Conservation (phyloP, 2,329 filamentous ascomycete species). For the Hymenoscyphus infarciens region DNA sequence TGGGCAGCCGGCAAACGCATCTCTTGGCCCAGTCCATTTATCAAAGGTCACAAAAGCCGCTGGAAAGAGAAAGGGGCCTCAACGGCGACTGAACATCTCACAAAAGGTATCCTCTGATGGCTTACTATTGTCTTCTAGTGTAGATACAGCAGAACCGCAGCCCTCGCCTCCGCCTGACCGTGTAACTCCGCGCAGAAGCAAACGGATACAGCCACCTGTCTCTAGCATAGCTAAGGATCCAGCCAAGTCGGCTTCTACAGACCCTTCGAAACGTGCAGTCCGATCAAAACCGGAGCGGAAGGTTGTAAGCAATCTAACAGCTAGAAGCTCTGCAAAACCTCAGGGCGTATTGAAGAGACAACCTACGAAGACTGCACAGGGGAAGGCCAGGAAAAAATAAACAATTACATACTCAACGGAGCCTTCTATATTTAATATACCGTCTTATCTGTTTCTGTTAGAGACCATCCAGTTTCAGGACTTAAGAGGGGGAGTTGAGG, state of each 20-base stretch:
- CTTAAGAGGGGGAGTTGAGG: neutral
- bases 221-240: constrained; percentile 9
- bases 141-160: constrained; percentile 11
- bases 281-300: constrained; percentile 14
- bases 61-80: too few relatives aligned
- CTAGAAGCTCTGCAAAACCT: constrained; percentile 7
- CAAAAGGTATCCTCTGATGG: too few relatives aligned
- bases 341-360: constrained; percentile 7
- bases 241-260: constrained; percentile 10
- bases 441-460: too few relatives aligned
- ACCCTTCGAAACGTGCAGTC: constrained; percentile 8
- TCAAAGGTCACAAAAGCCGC: too few relatives aligned
- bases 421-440: too few relatives aligned
- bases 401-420: neutral
- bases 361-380: neutral
- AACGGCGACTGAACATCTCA: too few relatives aligned
- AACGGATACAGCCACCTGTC: constrained; percentile 9
- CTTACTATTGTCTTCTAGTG: too few relatives aligned
- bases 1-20: too few relatives aligned
- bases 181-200: constrained; percentile 17
- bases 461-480: neutral
- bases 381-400: constrained; percentile 8
- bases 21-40: too few relatives aligned
- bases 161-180: constrained; percentile 11
- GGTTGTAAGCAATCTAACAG: constrained; percentile 12